These are phyloP conservation scores for Melampsora occidentalis DNA, from an alignment of 1,284 basidiomycete species.

Conservation along the genomic window DNA sequence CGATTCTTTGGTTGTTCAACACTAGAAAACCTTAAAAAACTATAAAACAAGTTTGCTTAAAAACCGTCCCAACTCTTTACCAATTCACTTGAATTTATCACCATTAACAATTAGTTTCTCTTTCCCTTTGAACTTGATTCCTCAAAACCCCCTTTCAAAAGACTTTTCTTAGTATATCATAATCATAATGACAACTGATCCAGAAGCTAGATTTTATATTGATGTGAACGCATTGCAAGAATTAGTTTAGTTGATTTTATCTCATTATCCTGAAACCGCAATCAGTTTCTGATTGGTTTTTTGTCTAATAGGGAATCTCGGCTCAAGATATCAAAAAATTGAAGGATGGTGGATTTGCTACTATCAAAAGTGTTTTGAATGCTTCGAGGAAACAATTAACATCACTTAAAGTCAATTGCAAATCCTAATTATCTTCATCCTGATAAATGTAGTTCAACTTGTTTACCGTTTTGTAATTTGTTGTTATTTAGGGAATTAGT, in stretches of 20 bases:
- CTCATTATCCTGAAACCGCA: too few relatives aligned
- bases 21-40: too few relatives aligned
- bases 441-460: constrained; percentile 14
- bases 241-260: constrained; percentile 11
- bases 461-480: constrained; percentile 45
- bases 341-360: constrained; percentile 63
- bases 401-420: constrained; percentile 73
- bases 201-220: constrained; percentile 24
- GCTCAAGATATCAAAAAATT: constrained; percentile 89
- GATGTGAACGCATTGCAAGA: constrained; percentile 41
- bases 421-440: constrained; percentile 1
- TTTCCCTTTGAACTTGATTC: too few relatives aligned
- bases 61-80: too few relatives aligned
- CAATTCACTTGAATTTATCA: too few relatives aligned
- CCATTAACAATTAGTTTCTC: too few relatives aligned
- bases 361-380: constrained; percentile 57
- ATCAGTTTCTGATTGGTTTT: background rate
- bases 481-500: constrained; percentile 52
- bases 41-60: too few relatives aligned
- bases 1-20: too few relatives aligned
- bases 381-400: constrained; percentile 73
- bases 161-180: too few relatives aligned
- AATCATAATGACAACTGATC: background rate
- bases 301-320: constrained; percentile 71
- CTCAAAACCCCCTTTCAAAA: too few relatives aligned